A percentile compares a stretch with the other conserved stretches of the same genome.
These are phyloP conservation scores for Hypoxylon sp. DNA, from an alignment of 2,329 filamentous ascomycete species.

Conservation along the genomic window DNA sequence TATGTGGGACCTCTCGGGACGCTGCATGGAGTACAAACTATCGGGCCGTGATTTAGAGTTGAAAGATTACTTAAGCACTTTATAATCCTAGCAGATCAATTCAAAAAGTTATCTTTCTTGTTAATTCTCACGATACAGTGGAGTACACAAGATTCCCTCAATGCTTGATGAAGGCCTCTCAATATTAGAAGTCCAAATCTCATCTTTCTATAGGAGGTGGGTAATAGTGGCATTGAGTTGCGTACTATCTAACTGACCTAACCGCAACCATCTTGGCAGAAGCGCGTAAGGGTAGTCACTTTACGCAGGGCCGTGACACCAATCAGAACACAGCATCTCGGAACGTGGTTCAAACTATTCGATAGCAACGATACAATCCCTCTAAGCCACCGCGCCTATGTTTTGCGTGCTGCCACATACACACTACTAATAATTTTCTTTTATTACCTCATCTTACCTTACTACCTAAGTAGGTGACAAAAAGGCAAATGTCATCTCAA, in stretches of 20 bases:
- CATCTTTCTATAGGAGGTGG: constrained; percentile 10
- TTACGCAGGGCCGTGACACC: constrained; percentile 13
- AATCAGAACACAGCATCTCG: constrained; percentile 30
- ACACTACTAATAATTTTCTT: constrained; percentile 3
- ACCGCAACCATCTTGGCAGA: constrained; percentile 33
- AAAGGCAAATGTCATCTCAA: constrained; percentile 15
- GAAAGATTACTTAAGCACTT: constrained; percentile 33
- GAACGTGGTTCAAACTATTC: constrained; percentile 39
- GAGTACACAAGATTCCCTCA: not conserved
- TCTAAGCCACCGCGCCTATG: constrained; percentile 17
- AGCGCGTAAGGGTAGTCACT: constrained; percentile 6
- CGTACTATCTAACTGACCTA: constrained; percentile 18
- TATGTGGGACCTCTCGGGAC: constrained; percentile 25
- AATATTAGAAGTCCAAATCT: not conserved
- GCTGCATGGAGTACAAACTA: constrained; percentile 14
- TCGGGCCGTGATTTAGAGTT: constrained; percentile 24
- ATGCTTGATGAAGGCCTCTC: not conserved
- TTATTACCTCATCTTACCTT: constrained; percentile 10
- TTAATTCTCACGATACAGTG: not conserved
- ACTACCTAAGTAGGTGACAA: constrained; percentile 6
- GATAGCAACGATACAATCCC: constrained; percentile 12
- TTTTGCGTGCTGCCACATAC: constrained; percentile 18
- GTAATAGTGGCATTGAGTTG: constrained; percentile 15
- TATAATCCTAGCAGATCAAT: constrained; percentile 9
- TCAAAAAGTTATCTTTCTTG: not conserved